Evolutionary conservation across 2,329 filamentous ascomycete species (phyloP), one percentile per base, ranked within the genome.

Genomic region (Exophiala sp.): DNA sequence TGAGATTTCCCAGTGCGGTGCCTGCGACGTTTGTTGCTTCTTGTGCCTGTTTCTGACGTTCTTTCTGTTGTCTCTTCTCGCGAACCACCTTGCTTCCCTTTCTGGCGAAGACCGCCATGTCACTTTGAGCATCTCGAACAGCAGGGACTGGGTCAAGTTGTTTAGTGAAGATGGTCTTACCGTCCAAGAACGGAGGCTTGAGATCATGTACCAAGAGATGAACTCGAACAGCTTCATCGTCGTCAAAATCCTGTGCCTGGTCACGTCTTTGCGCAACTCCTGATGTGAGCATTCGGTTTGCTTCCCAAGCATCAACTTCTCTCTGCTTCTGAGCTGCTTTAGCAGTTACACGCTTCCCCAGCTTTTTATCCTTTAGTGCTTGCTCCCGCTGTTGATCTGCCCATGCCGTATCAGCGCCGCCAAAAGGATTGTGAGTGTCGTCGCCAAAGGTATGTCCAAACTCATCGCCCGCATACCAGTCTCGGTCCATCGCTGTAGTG

Each of bases 221-320:
- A 11, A 97, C 84, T 57, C 95, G 81, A 6, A 87, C 95, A 20
- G 84, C 85, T 67, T 99, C 94, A 45, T 96, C 88, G 60, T 99
- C 94, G 60, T 95, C 87, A 65, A 96, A 95, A 66, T 94, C 90
- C 44, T 83, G 80, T 20, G 86, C 85, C 68, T 90, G 83, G 65
- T 94, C 89, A 62, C 90, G 79, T 66, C 92, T 79, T 71, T 99
- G 95, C 14, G 94, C 94, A 14, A 99, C 91, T 52, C 92, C 92
- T 16, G 91, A 96, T 1, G 91, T 94, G 57, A 99, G 79, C 94
- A 99, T 97, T 55, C 94, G 88, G 69, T 99, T 99, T 12, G 92
- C 94, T 72, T 99, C 95, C 94, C 94, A 99, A 0, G 91, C 92
- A 72, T 99, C 94, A 40, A 94, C 91, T 67, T 99, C 94, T 68